Evolutionary conservation across 1,284 basidiomycete species (phyloP).

Genomic region (Pascua guehoae): DNA sequence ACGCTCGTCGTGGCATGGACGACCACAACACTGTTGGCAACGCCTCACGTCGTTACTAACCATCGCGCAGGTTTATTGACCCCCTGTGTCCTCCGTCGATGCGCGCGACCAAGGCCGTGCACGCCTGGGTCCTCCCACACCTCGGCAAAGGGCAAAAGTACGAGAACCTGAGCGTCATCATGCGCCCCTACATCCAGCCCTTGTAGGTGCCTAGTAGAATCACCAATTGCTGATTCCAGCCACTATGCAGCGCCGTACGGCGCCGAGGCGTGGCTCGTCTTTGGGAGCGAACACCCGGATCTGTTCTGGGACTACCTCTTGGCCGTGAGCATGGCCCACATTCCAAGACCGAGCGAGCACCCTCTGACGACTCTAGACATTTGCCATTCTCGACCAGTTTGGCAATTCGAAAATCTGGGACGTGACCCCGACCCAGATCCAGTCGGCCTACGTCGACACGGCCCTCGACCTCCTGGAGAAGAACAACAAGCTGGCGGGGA

Average conservation of each 20-base stretch:
- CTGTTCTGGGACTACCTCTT: conserved; percentile 73
- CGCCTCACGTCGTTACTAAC: too few species aligned
- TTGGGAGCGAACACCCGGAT: conserved; percentile 65
- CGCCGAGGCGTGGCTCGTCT: conserved; percentile 81
- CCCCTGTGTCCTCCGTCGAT: conserved; percentile 75
- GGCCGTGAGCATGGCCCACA: conserved; percentile 53
- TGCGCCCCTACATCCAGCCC: conserved; percentile 72
- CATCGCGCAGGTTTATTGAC: conserved; percentile 54
- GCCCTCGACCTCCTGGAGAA: conserved; percentile 43
- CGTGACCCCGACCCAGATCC: conserved; percentile 51
- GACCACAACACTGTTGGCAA: too few species aligned
- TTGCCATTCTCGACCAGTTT: conserved; percentile 67
- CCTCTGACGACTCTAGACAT: too few species aligned
- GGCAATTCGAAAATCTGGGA: conserved; percentile 66
- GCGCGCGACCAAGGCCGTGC: conserved; percentile 48
- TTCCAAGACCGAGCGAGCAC: too few species aligned
- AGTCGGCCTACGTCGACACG: conserved; percentile 44
- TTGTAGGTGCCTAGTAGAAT: conserved; percentile 44
- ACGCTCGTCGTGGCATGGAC: too few species aligned
- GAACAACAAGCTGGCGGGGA: conserved; percentile 27
- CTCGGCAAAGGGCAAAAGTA: conserved; percentile 60
- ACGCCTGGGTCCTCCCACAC: conserved; percentile 49
- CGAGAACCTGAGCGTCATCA: conserved; percentile 70
- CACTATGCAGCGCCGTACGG: conserved; percentile 69
- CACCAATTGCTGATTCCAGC: conserved; percentile 48